Evolutionary conservation across 1,284 basidiomycete genomes (phyloP).

Genomic region (Xanthoconium separans): DNA sequence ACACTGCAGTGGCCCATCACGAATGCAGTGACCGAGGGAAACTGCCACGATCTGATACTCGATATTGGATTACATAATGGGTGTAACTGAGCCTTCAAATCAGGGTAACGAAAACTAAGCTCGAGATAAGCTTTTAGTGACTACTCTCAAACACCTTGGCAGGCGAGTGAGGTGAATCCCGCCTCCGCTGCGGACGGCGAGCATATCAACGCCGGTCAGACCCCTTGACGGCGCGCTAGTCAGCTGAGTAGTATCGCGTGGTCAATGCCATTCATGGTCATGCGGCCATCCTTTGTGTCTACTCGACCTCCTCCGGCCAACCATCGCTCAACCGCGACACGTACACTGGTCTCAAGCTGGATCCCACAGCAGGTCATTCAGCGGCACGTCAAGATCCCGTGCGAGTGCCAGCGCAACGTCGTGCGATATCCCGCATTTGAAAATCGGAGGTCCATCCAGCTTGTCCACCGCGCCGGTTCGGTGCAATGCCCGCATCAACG

Average conservation of each 20-base stretch:
- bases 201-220: no score
- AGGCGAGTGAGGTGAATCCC: not conserved
- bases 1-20: constrained; percentile 3
- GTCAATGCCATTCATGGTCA: no score
- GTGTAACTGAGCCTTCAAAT: no score
- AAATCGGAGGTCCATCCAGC: constrained; percentile 65
- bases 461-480: constrained; percentile 67
- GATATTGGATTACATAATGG: not conserved
- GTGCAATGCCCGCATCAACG: constrained; percentile 65
- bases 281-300: not conserved
- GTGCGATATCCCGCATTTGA: constrained; percentile 75
- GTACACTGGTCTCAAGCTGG: constrained; percentile 21
- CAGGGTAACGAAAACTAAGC: no score
- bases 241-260: no score
- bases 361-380: constrained; percentile 79
- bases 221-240: no score
- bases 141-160: not conserved
- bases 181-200: no score
- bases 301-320: not conserved
- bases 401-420: constrained; percentile 62
- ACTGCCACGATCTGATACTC: not conserved
- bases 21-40: constrained; percentile 7
- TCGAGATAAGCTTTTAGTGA: not conserved
- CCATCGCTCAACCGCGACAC: not conserved
- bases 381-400: constrained; percentile 55